phyloP scores from a whole-genome alignment of 352 stramenopile genomes.

The Poterioochromonas sp. region DNA sequence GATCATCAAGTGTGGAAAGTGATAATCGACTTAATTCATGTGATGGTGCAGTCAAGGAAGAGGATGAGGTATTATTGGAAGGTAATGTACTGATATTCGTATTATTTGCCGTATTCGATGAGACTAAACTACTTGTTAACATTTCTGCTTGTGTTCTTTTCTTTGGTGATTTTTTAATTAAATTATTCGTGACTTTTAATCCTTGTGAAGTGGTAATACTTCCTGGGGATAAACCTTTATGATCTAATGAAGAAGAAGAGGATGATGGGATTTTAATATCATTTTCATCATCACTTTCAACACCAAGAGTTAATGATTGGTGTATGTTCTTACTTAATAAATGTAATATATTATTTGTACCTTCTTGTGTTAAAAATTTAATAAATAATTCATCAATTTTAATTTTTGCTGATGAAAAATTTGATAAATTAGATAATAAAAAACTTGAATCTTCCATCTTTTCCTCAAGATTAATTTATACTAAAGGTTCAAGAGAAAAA shows the following conservation, averaged over 20 bases:
- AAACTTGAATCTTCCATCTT: too few species aligned
- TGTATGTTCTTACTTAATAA: not conserved
- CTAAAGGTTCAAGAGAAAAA: too few species aligned
- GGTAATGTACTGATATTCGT: not conserved
- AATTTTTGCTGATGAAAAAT: conserved; percentile 3
- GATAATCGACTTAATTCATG: not conserved
- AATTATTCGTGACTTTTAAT: not conserved
- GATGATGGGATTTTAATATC: too few species aligned
- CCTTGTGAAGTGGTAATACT: not conserved
- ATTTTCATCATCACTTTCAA: not conserved
- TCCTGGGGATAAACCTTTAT: not conserved
- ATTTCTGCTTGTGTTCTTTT: not conserved
- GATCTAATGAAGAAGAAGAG: not conserved
- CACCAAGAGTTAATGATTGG: not conserved
- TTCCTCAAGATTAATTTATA: too few species aligned
- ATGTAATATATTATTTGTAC: too few species aligned
- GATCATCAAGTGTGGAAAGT: not conserved
- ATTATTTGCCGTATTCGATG: not conserved
- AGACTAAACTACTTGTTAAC: not conserved
- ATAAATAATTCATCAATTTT: not conserved
- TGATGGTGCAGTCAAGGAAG: not conserved
- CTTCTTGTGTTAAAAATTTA: not conserved
- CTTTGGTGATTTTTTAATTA: not conserved
- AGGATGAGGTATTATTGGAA: not conserved
- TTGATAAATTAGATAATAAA: too few species aligned